Evolutionary conservation across 1,284 basidiomycete species (phyloP), one percentile per base, ranked within the genome.

Genomic region (Puccinia novopanici): DNA sequence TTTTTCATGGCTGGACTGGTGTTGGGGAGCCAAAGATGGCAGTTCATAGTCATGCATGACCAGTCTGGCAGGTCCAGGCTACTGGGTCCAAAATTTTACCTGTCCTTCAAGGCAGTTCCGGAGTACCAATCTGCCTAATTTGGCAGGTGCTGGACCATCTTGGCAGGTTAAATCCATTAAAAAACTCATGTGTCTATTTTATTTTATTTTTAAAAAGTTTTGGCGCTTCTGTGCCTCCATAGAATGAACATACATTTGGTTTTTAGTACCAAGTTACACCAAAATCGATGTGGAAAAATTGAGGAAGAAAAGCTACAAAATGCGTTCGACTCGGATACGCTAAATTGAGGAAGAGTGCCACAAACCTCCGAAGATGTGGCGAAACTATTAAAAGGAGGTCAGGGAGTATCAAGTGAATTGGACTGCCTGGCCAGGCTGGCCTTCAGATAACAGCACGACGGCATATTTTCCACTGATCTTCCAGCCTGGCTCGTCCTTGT

Each of bases 381-480:
- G 17, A 22, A 42, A 63, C 15, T 22, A 63, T 4, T 19, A 19
- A n/a, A 63, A 63, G 22, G 37, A 37, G 30, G 57, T 27, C 57
- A 27, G 61, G 19, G 34, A 19, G 12, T 22, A 24, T 71, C 54
- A 78, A 9, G 34, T 59, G 42, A 80, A 80, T 48, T 80, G 68
- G 27, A 80, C 70, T 24, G 55, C 30, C 59, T 80, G 77, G 15
- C 54, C 70, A 30, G 81, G 75, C 59, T 82, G 76, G 22, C 81
- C 81, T 19, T 75, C 50, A 3, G 81, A 80, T 48, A 81, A 63
- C 19, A 76, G 50, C 5, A 81, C 77, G n/a, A 81, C 81, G 22
- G 83, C 83, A 83, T 95, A 95, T 92, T 95, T 94, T 74, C 94
- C 94, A 73, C 92, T 93, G 85, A 98, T 98, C 88, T 95, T 95